Evolutionary conservation across 805 yeast genomes (phyloP), one percentile per base, ranked within the genome.

Genomic region (Metschnikowia kofuensis): DNA sequence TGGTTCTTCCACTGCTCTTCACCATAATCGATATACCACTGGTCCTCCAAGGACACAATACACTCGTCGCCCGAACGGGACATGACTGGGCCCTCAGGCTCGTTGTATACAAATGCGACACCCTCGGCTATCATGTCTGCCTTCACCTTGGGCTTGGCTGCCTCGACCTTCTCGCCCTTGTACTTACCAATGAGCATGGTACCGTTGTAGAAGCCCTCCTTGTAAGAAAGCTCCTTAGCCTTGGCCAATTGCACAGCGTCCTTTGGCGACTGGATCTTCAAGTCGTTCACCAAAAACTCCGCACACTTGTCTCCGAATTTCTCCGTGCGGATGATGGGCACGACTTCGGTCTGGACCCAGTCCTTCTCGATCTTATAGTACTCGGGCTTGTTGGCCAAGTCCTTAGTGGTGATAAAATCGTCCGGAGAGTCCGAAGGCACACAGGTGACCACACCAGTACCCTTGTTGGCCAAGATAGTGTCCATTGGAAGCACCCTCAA

Each of bases 371-470:
- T 87, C 47, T 83, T 80, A 68, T 92, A 91, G 69, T 83, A 92
- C 62, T 89, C 97, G 31, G 97, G 87, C 74, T 92, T 92, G 76
- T 89, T 83, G 60, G 79, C 78, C 60, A 94, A 79, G 58, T 94
- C 99, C 61, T 76, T 77, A 42, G 86, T 80, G 51, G 97, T 94
- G 70, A 92, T 84, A 65, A 63, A 94, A 75, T 94, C 99, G 75
- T 94, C 99, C 52, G 99, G 98, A 49, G 98, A 91, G 70, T 91
- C 97, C n/a, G 96, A 85, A 54, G 98, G 99, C 54, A 91, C 98
- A 76, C 97, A 94, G 6, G 98, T 92, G 50, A 94, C 99, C 40
- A 94, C 97, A 76, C 98, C 99, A 40, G 98, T 94, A 80, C 99
- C 99, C 76, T 94, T 94, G 48, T 83, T 78, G 37, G 96, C 95